These are phyloP conservation scores for Peronospora belbahrii DNA, from an alignment of 352 stramenopile genomes.

Conservation along the genomic window DNA sequence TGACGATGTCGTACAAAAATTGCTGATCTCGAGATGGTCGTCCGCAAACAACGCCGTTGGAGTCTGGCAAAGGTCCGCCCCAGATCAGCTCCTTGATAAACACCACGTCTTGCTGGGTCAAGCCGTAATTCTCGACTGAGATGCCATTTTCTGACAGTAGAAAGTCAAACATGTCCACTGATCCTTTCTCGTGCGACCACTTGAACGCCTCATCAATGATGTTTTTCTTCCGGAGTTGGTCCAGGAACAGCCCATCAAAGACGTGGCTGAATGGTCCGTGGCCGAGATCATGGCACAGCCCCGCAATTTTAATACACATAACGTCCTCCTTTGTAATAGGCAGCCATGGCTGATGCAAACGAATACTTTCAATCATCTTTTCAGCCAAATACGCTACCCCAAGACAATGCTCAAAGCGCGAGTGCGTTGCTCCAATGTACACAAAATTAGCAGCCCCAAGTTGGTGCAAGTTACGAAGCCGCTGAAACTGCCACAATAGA, in stretches of 20 bases:
- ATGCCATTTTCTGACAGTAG: slow-evolving; percentile 52
- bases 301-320: slow-evolving; percentile 73
- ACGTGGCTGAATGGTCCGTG: slow-evolving; percentile 81
- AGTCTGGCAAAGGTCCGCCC: slow-evolving; percentile 42
- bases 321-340: slow-evolving; percentile 69
- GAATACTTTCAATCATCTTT: slow-evolving; percentile 76
- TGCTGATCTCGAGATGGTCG: slow-evolving; percentile 32
- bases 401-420: slow-evolving; percentile 83
- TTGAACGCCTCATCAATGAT: slow-evolving; percentile 27
- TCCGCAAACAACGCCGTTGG: slow-evolving; percentile 24
- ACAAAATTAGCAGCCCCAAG: slow-evolving; percentile 86
- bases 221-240: slow-evolving; percentile 34
- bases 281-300: slow-evolving; percentile 69
- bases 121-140: slow-evolving; percentile 39
- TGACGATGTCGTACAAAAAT: slow-evolving; percentile 88
- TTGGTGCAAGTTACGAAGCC: slow-evolving; percentile 92
- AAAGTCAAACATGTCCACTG: slow-evolving; percentile 67
- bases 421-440: slow-evolving; percentile 81
- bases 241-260: slow-evolving; percentile 71
- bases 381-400: slow-evolving; percentile 93
- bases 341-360: slow-evolving; percentile 80
- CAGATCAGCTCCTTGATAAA: slow-evolving; percentile 83
- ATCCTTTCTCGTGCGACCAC: slow-evolving; percentile 75
- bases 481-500: slow-evolving; percentile 73
- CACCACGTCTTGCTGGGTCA: slow-evolving; percentile 40